Evolutionary conservation across 768 basidiomycete species (phyloP).

Genomic region (Rubroboletus satanas): DNA sequence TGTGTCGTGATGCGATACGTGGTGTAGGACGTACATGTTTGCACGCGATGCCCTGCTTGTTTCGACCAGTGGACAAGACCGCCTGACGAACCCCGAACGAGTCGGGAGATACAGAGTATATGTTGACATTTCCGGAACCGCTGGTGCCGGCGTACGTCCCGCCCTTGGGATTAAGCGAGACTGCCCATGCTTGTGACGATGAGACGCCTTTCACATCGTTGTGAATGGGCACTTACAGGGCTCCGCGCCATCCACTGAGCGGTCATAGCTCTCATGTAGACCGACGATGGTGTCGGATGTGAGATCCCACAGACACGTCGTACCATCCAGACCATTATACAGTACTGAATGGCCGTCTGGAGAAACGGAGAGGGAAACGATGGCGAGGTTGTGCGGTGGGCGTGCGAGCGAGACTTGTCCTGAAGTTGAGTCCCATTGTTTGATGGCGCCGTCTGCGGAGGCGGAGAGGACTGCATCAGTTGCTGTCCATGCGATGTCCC

Average conservation of each 20-base stretch:
- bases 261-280: conserved; percentile 69
- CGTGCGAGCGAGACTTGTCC: conserved; percentile 61
- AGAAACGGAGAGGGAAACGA: conserved; percentile 74
- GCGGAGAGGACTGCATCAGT: conserved; percentile 63
- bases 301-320: conserved; percentile 73
- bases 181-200: conserved; percentile 64
- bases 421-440: conserved; percentile 65
- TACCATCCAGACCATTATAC: conserved; percentile 82
- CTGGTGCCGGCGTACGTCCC: conserved; percentile 73
- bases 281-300: conserved; percentile 56
- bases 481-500: conserved; percentile 72
- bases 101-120: conserved; percentile 66
- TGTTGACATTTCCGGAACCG: conserved; percentile 63
- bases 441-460: conserved; percentile 75
- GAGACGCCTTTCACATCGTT: neutral
- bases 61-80: conserved; percentile 60
- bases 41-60: conserved; percentile 76
- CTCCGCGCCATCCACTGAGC: conserved; percentile 54
- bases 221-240: conserved; percentile 51
- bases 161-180: conserved; percentile 74
- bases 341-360: conserved; percentile 62
- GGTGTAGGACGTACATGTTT: conserved; percentile 49
- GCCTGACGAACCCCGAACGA: conserved; percentile 64
- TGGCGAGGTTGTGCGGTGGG: conserved; percentile 77
- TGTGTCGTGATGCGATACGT: neutral